Base-by-base conservation (phyloP, 176 grass and related monocot species). In the Aegilops umbellulata region DNA sequence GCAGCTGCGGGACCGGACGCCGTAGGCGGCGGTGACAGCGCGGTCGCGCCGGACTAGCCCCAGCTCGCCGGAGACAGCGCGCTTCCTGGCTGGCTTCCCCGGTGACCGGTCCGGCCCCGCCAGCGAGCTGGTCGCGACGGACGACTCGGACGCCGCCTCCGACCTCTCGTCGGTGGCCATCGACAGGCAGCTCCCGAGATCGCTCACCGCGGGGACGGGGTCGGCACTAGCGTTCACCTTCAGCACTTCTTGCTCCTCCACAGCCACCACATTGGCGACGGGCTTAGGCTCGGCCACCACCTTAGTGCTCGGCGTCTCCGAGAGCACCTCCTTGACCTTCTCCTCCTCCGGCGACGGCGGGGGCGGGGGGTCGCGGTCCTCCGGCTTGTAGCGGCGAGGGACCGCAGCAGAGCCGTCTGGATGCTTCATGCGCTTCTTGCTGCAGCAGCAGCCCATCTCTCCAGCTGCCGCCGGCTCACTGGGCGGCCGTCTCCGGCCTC, bases 291-390 rank as follows among this genome's bases (percentile, higher is more conserved):
- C 78, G 15, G 39, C n/a, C 27, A 60, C 39, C 19, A 39, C 34
- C 80, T 88, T 90, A 6, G 80, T 8, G 39, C 76, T 92, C 55
- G 84, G 84, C 0, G 93, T 98, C 86, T 92, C 95, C 2, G 91
- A 95, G 44, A 95, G 88, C 69, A 98, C 95, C 84, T 98, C 95
- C 86, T 98, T 98, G 23, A 98, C 95, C 35, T 87, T 94, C 90
- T 98, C 95, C 86, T 92, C 95, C 83, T 88, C 95, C 78, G 88
- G 83, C 3, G 89, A 83, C 60, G 88, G 89, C 65, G 87, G 90
- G 0, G 85, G 57, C 7, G 84, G 87, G 42, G 83, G 88, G 64
- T 85, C 79, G 55, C 87, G 66, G 80, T 85, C 47, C 53, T 85
- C 91, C 70, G 41, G 46, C 62, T 44, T 73, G 70, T 81, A 65